Conservation (phyloP, 2,329 filamentous ascomycete genomes). For the Botrytis aclada region DNA sequence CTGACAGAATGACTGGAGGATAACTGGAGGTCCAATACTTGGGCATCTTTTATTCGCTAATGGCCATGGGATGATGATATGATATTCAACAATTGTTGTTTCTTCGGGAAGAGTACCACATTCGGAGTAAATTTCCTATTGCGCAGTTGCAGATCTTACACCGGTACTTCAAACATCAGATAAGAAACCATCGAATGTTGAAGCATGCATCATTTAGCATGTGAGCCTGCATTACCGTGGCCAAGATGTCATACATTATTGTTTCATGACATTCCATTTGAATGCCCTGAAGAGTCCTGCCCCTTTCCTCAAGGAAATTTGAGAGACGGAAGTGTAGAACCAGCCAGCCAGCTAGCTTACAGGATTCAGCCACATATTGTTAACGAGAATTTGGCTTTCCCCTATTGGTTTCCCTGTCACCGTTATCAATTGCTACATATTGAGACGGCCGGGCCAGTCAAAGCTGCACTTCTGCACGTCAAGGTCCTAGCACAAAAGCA, state of each 20-base stretch:
- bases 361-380: not conserved
- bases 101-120: not conserved
- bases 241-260: not conserved
- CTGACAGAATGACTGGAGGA: not conserved
- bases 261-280: not conserved
- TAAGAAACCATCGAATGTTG: constrained; percentile 8
- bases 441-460: not conserved
- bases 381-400: not conserved
- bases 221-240: not conserved
- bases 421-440: not conserved
- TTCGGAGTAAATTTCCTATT: constrained; percentile 3
- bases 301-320: not conserved
- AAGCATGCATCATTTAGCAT: constrained; percentile 4
- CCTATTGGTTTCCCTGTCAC: not conserved
- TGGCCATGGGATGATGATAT: not conserved
- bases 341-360: not conserved
- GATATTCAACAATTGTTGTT: not conserved
- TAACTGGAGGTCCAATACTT: not conserved
- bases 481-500: not conserved
- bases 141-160: not conserved
- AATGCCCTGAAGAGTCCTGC: not conserved
- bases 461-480: not conserved
- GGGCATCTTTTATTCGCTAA: not conserved
- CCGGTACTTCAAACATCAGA: not conserved
- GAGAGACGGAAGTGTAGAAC: not conserved